These are phyloP conservation scores for Pseudonectria foliicola DNA, from an alignment of 2,329 filamentous ascomycete genomes.

Conservation along the genomic window DNA sequence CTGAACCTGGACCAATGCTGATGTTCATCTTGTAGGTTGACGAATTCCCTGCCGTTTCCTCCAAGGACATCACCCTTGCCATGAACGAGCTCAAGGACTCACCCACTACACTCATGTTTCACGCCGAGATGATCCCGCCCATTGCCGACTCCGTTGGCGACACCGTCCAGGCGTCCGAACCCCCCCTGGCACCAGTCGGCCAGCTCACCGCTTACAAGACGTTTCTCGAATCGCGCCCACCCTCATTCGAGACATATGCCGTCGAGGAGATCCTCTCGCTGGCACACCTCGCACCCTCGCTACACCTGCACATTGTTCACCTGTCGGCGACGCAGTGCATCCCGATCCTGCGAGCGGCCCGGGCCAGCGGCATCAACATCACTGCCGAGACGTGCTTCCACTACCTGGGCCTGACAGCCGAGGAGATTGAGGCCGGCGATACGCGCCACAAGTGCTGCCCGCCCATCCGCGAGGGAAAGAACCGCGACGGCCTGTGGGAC, in stretches of 20 bases:
- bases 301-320: slow-evolving; percentile 90
- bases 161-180: slow-evolving; percentile 60
- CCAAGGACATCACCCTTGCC: slow-evolving; percentile 68
- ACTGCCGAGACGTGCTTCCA: slow-evolving; percentile 96
- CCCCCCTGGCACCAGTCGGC: slow-evolving; percentile 64
- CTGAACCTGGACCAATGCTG: slow-evolving; percentile 5
- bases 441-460: slow-evolving; percentile 94
- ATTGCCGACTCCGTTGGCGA: slow-evolving; percentile 74
- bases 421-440: slow-evolving; percentile 76
- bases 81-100: slow-evolving; percentile 74
- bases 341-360: slow-evolving; percentile 68
- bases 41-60: slow-evolving; percentile 88
- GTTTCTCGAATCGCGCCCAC: slow-evolving; percentile 85
- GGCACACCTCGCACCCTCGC: slow-evolving; percentile 68
- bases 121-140: slow-evolving; percentile 96
- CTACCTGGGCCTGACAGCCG: slow-evolving; percentile 78
- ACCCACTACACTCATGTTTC: slow-evolving; percentile 94
- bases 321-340: slow-evolving; percentile 85
- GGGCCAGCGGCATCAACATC: slow-evolving; percentile 69
- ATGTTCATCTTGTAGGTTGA: slow-evolving; percentile 56
- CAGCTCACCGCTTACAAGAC: slow-evolving; percentile 75
- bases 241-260: slow-evolving; percentile 84
- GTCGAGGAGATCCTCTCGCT: slow-evolving; percentile 80
- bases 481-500: slow-evolving; percentile 81
- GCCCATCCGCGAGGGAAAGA: slow-evolving; percentile 72